Base-by-base conservation (phyloP, 306 rosid genomes). In the Arachis hypogaea region DNA sequence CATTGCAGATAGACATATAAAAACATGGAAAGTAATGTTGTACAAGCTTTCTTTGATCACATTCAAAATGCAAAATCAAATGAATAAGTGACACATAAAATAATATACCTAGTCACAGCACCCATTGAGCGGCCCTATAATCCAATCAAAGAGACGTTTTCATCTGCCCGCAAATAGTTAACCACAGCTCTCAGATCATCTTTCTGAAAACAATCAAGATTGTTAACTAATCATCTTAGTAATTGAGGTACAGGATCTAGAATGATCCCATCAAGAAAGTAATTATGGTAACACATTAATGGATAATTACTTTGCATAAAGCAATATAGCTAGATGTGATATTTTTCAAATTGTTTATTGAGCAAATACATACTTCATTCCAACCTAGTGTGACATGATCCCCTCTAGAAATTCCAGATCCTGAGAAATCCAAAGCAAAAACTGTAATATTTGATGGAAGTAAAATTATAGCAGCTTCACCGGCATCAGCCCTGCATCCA, bases 91-190 rank as follows among this genome's bases (percentile, higher is more conserved):
- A 74, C 5, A 49, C 11, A n/a, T 76, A 18, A 77, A 71, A 74
- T 77, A 82, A 85, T 87, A 86, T 83, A 81, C 99, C 99, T 83
- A 74, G 99, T 92, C 66, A 94, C 99, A 68, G 99, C 96, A 49
- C 99, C 99, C 99, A 94, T 94, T 51, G 99, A 94, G 62, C 98
- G 98, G 76, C 96, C 99, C 99, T 98, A 94, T 82, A 94, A 84
- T 71, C 99, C 97, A 82, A 94, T 92, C 80, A 92, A 69, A 82
- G 99, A 92, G 76, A 92, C 98, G 79, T 80, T 89, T 84, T 88
- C 96, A 84, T 88, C 99, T 2, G 82, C 86, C 84, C 96, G 88
- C 74, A 94, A 80, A 84, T 85, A 90, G 62, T 92, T 88, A 11
- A 94, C 96, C 69, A 87, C 97, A 22, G 92, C 92, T 51, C 50